A percentile compares a stretch with the other conserved stretches of the same genome.
Conservation (phyloP, 352 stramenopile species). For the Phytophthora chlamydospora region DNA sequence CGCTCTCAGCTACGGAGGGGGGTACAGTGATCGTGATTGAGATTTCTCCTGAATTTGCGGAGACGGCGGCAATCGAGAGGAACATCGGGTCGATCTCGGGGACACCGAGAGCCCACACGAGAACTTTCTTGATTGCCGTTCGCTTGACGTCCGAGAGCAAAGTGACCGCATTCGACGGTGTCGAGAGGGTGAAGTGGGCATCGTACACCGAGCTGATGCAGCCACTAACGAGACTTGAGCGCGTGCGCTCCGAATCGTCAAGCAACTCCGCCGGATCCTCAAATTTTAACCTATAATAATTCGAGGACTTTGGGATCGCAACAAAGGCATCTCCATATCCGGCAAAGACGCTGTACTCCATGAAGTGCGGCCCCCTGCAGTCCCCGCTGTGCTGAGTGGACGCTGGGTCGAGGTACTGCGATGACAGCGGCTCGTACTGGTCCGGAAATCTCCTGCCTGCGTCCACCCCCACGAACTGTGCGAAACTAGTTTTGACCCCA, state of each 20-base stretch:
- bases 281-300: background rate
- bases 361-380: conserved; percentile 5
- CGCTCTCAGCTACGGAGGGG: conserved; percentile 5
- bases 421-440: background rate
- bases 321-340: background rate
- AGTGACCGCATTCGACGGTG: background rate
- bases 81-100: conserved; percentile 16
- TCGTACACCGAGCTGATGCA: conserved; percentile 6
- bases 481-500: background rate
- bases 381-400: background rate
- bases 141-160: background rate
- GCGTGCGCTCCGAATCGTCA: background rate
- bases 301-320: background rate
- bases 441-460: background rate
- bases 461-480: background rate
- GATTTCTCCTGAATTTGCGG: conserved; percentile 1
- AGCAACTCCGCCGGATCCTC: too few relatives aligned
- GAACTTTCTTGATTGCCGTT: conserved; percentile 1
- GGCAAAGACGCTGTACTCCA: conserved; percentile 2
- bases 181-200: background rate
- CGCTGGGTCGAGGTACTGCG: background rate
- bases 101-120: conserved; percentile 4
- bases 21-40: background rate
- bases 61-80: conserved; percentile 4
- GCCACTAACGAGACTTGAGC: conserved; percentile 6